Evolutionary conservation across 441 rosid species (phyloP), one percentile per base, ranked within the genome.

Genomic region (Erodium moschatum): DNA sequence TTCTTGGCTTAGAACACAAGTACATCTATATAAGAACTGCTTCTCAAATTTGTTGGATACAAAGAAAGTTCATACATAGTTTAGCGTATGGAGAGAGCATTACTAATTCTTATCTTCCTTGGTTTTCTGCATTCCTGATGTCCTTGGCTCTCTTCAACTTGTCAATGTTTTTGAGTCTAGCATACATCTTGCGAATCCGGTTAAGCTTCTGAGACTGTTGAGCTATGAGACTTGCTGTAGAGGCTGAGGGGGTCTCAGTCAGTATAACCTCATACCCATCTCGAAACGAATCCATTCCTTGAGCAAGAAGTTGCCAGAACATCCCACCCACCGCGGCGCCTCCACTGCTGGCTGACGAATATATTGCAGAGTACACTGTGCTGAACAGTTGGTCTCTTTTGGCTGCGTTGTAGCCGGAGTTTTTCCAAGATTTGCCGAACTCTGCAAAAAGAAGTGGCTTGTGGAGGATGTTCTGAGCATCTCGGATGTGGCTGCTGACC

Each of bases 371-470:
- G 77, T 84, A 85, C 67, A 85, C 89, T 2, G 81, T 77, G 70
- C 80, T 84, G 76, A 83, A 87, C 50, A 84, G 69, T 16, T 68
- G 65, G 78, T 87, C 90, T 70, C 90, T 82, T 70, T 82, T 79
- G 64, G 76, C 65, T 1, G 81, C 79, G 69, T 64, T 77, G 60
- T 74, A 85, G 3, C 85, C 85, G 0, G 81, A 64, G 69, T 84
- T 86, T 71, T 87, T 85, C 76, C 31, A 60, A 1, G 92, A 87
- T 73, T 85, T 87, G 5, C 92, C 90, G 0, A 87, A 85, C 70
- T 87, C 92, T 13, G 92, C 77, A 6, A 87, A 4, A 2, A 87
- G 72, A 11, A 87, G 33, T 2, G 92, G 92, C 69, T 87, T 87
- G 33, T 66, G 78, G 16, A 87, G 83, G 69, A 84, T 67, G 79